Conservation (phyloP, 2,329 filamentous ascomycete genomes). For the Monilinia aucupariae region DNA sequence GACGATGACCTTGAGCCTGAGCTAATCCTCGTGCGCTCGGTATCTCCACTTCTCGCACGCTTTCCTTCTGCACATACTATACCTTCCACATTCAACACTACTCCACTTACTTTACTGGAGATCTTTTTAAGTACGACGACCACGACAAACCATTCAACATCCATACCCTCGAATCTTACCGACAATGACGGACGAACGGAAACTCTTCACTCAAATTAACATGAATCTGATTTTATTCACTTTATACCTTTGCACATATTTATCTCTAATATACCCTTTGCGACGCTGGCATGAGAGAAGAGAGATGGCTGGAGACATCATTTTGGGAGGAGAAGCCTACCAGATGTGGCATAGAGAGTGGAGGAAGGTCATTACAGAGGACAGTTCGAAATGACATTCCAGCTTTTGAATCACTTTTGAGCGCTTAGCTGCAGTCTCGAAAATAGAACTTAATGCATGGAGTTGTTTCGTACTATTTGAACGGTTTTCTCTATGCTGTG, state of each 20-base stretch:
- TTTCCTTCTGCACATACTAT: slow-evolving; percentile 23
- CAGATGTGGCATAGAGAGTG: neutral
- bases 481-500: neutral
- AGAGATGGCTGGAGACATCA: slow-evolving; percentile 6
- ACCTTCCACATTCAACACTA: slow-evolving; percentile 20
- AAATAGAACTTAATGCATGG: neutral
- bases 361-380: neutral
- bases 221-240: neutral
- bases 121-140: slow-evolving; percentile 1
- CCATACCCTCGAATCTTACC: slow-evolving; percentile 1
- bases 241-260: slow-evolving; percentile 1
- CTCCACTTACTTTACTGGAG: slow-evolving; percentile 15
- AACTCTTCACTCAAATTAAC: slow-evolving; percentile 6
- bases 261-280: slow-evolving; percentile 8
- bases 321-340: neutral
- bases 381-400: neutral
- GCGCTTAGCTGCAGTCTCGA: slow-evolving; percentile 14
- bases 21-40: slow-evolving; percentile 34
- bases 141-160: slow-evolving; percentile 9
- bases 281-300: neutral
- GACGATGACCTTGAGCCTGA: slow-evolving; percentile 32
- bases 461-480: neutral
- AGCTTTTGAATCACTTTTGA: slow-evolving; percentile 1
- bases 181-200: neutral
- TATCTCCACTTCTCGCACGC: slow-evolving; percentile 22